Evolutionary conservation across 257 asterid genomes (phyloP).

Genomic region (Scutellaria baicalensis): DNA sequence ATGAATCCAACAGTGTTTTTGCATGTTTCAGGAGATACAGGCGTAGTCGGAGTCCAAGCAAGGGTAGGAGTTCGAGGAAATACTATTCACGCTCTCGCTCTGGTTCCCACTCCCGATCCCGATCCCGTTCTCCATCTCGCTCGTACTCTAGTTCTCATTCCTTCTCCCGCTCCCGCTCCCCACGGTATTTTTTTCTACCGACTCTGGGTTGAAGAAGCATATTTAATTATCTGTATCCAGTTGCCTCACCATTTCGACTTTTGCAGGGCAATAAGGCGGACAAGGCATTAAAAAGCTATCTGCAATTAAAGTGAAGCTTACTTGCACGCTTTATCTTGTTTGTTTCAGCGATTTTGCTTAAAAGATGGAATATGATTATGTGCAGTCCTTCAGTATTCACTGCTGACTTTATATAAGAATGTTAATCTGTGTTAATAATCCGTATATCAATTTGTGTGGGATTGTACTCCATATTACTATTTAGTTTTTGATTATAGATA

Average conservation of each 20-base stretch:
- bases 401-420: neutral
- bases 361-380: neutral
- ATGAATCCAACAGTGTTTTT: neutral
- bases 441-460: too few relatives aligned
- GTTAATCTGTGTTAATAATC: neutral
- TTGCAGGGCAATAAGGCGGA: constrained; percentile 55
- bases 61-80: constrained; percentile 49
- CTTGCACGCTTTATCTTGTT: neutral
- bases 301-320: neutral
- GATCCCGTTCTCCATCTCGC: constrained; percentile 36
- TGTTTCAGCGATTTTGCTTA: neutral
- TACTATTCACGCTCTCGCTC: constrained; percentile 38
- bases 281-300: constrained; percentile 41
- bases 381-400: neutral
- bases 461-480: too few relatives aligned
- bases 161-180: constrained; percentile 55
- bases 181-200: constrained; percentile 36
- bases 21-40: constrained; percentile 45
- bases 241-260: neutral
- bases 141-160: constrained; percentile 46
- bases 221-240: neutral
- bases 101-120: constrained; percentile 19
- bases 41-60: constrained; percentile 69
- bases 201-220: neutral
- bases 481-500: too few relatives aligned